These are phyloP conservation scores for Pseudocercospora eumusae DNA, from an alignment of 2,329 filamentous ascomycete species.

Conservation along the genomic window DNA sequence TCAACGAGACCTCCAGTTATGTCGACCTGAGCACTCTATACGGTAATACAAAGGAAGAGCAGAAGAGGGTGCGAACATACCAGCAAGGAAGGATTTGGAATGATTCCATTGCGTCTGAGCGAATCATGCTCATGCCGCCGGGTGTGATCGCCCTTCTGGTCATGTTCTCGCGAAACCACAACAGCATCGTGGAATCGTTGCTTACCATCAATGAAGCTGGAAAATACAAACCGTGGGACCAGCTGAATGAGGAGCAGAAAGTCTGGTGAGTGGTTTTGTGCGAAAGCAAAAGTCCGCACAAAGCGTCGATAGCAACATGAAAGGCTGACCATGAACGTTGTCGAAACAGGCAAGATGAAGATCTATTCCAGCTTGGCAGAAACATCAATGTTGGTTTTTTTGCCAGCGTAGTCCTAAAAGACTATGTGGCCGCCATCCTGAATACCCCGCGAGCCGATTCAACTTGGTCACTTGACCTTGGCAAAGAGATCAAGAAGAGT, in stretches of 20 bases:
- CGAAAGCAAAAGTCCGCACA: neutral
- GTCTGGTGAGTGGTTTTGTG: conserved; percentile 40
- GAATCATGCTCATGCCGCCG: conserved; percentile 53
- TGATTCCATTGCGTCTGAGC: conserved; percentile 49
- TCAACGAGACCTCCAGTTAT: conserved; percentile 52
- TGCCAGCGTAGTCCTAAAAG: conserved; percentile 48
- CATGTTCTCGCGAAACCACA: conserved; percentile 52
- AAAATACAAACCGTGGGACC: conserved; percentile 47
- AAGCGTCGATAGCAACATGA: neutral
- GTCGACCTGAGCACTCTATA: conserved; percentile 53
- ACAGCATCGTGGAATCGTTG: conserved; percentile 46
- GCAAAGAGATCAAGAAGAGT: conserved; percentile 48
- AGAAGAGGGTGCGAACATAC: conserved; percentile 48
- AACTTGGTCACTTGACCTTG: conserved; percentile 50
- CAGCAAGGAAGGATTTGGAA: conserved; percentile 47
- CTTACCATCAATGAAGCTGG: conserved; percentile 48
- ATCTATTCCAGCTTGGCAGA: conserved; percentile 51
- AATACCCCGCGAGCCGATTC: conserved; percentile 50
- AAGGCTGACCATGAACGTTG: neutral
- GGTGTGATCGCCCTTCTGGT: conserved; percentile 47
- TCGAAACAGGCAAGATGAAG: conserved; percentile 65
- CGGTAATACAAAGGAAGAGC: conserved; percentile 48
- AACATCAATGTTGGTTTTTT: conserved; percentile 54
- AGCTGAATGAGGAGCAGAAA: conserved; percentile 42
- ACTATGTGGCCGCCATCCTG: conserved; percentile 52